Evolutionary conservation across 106 monocot genomes (phyloP).

Genomic region (Gastrodia elata): DNA sequence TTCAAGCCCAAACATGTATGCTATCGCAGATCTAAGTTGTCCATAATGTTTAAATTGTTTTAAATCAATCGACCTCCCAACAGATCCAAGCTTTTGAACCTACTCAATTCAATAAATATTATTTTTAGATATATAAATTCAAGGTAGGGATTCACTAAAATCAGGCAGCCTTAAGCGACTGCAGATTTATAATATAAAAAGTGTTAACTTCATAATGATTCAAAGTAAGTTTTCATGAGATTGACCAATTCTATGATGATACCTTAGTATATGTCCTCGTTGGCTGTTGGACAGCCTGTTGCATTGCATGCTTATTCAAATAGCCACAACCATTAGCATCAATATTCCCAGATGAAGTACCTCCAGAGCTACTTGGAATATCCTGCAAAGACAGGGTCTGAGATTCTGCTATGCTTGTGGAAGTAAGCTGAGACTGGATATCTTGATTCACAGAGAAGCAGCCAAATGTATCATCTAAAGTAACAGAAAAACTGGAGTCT

Average conservation of each 20-base stretch:
- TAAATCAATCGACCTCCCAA: slow-evolving; percentile 93
- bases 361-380: slow-evolving; percentile 36
- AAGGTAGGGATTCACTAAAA: no score
- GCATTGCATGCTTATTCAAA: slow-evolving; percentile 27
- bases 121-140: no score
- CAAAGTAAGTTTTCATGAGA: background rate
- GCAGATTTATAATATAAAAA: background rate
- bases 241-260: background rate
- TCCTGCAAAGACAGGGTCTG: slow-evolving; percentile 39
- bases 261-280: slow-evolving; percentile 93
- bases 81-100: slow-evolving; percentile 93
- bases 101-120: slow-evolving; percentile 17
- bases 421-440: slow-evolving; percentile 50
- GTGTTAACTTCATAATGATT: background rate
- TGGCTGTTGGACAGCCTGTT: slow-evolving; percentile 39
- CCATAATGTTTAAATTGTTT: slow-evolving; percentile 68
- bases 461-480: slow-evolving; percentile 20
- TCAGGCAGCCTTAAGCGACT: no score
- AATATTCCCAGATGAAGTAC: slow-evolving; percentile 52
- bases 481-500: slow-evolving; percentile 25
- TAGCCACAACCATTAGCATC: slow-evolving; percentile 31
- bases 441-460: slow-evolving; percentile 39
- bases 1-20: slow-evolving; percentile 93
- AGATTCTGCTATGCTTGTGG: slow-evolving; percentile 36
- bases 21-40: slow-evolving; percentile 69